Base-by-base conservation (phyloP, 768 basidiomycete species). In the Lactarius trivialis region DNA sequence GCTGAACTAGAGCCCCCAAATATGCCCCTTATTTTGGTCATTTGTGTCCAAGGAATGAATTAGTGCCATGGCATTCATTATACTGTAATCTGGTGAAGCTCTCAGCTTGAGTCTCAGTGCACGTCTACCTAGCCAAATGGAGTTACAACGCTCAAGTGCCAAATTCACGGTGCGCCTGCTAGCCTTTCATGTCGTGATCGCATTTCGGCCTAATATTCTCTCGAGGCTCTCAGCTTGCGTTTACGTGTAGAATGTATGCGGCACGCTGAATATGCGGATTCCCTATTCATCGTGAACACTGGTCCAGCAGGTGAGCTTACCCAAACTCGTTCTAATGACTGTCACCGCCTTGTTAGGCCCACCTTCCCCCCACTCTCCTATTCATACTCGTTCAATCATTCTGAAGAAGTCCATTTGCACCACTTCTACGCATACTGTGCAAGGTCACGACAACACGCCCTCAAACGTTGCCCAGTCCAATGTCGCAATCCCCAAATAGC, bases 11-110 rank as follows among this genome's bases (percentile, higher is more conserved):
- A 49, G 7, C 34, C 28, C 49, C 21, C 61, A 76, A 74, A 51
- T 71, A 56, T 33, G 71, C 74, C 14, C 76, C 28, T 69, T 75
- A 34, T 73, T 76, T 61, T 77, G 71, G 71, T 14, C 75, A 54
- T 73, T 52, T 61, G 58, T 60, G 19, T 24, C 45, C 24, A 41
- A 28, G 56, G 55, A 39, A 15, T 49, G 54, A 55, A 24, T 6
- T 24, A 11, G 36, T 36, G 37, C 50, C 21, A 48, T 14, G 11
- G 45, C 21, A 24, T 48, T 12, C 45, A 24, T 24, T 11, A 12
- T 24, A 2, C 21, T 12, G 45, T 48, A 8, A 17, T 19, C 43
- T 21, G 43, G 43, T 45, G 21, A 48, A 3, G 2, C 45, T 45
- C 57, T 30, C 26, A 19, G 28, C 28, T 26, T 14, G n/a, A n/a